Conservation (phyloP, 345 rosid species). For the Zanthoxylum bungeanum region DNA sequence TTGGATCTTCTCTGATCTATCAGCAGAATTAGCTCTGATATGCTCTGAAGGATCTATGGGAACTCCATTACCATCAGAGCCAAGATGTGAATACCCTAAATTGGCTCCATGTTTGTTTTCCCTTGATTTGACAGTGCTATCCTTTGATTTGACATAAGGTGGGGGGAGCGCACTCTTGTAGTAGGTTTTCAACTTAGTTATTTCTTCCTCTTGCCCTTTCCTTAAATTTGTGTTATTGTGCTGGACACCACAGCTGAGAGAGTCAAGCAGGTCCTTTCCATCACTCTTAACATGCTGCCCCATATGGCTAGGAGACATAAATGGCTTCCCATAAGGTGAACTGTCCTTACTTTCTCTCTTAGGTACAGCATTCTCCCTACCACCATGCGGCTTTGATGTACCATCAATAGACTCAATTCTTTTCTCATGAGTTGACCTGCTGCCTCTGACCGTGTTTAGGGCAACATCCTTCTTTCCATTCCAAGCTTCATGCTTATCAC, state of each 20-base stretch:
- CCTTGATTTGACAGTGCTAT: conserved; percentile 37
- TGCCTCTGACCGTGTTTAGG: conserved; percentile 41
- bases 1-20: conserved; percentile 27
- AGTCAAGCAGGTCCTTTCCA: conserved; percentile 24
- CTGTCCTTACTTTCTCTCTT: conserved; percentile 26
- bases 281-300: conserved; percentile 26
- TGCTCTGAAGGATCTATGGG: conserved; percentile 32
- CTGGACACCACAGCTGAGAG: conserved; percentile 27
- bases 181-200: conserved; percentile 34
- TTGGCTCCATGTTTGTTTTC: conserved; percentile 30
- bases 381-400: conserved; percentile 30
- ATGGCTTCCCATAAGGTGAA: conserved; percentile 23
- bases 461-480: conserved; percentile 35
- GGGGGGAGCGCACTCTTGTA: conserved; percentile 56
- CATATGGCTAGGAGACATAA: conserved; percentile 21
- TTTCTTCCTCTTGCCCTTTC: conserved; percentile 38
- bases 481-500: conserved; percentile 34
- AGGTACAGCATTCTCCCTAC: conserved; percentile 36
- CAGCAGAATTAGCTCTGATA: conserved; percentile 18
- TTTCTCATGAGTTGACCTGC: conserved; percentile 42
- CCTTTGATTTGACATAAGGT: conserved; percentile 53
- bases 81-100: conserved; percentile 24
- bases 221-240: conserved; percentile 20
- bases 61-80: conserved; percentile 27
- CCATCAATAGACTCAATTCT: conserved; percentile 25